Conservation (phyloP, 805 yeast species). For the Pichia deserticola region DNA sequence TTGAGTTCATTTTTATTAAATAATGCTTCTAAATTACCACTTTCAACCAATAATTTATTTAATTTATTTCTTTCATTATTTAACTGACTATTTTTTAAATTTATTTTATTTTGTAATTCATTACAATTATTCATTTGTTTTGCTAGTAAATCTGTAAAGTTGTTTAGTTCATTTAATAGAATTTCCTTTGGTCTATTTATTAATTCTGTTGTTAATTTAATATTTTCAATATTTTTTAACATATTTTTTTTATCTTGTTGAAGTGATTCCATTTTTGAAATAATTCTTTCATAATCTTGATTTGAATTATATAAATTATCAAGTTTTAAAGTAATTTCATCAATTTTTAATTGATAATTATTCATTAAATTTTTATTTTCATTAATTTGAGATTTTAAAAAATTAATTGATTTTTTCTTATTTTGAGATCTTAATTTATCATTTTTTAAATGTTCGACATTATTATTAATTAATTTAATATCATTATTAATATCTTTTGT, state of each 20-base stretch:
- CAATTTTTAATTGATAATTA: conserved; percentile 41
- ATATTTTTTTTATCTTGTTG: conserved; percentile 39
- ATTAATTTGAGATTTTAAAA: conserved; percentile 38
- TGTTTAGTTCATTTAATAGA: conserved; percentile 32
- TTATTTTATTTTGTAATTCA: conserved; percentile 14
- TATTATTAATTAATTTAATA: conserved; percentile 66
- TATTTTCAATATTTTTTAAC: conserved; percentile 43
- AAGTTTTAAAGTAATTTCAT: conserved; percentile 47
- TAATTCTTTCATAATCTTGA: conserved; percentile 70
- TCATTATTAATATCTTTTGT: conserved; percentile 74
- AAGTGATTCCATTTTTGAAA: conserved; percentile 56
- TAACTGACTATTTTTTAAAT: conserved; percentile 8
- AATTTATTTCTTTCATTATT: conserved; percentile 25
- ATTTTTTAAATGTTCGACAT: conserved; percentile 64
- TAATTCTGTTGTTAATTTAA: conserved; percentile 39
- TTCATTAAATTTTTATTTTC: conserved; percentile 41
- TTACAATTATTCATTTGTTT: conserved; percentile 20
- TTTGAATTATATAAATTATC: conserved; percentile 63
- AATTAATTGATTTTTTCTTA: conserved; percentile 40
- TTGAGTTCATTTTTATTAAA: conserved; percentile 19
- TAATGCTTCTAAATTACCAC: conserved; percentile 46
- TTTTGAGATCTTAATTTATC: conserved; percentile 69
- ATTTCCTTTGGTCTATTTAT: conserved; percentile 38
- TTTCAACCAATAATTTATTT: conserved; percentile 35
- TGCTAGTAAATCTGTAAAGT: conserved; percentile 31